These are phyloP conservation scores for Fusarium lyarnte DNA, from an alignment of 2,329 filamentous ascomycete genomes.

Conservation along the genomic window DNA sequence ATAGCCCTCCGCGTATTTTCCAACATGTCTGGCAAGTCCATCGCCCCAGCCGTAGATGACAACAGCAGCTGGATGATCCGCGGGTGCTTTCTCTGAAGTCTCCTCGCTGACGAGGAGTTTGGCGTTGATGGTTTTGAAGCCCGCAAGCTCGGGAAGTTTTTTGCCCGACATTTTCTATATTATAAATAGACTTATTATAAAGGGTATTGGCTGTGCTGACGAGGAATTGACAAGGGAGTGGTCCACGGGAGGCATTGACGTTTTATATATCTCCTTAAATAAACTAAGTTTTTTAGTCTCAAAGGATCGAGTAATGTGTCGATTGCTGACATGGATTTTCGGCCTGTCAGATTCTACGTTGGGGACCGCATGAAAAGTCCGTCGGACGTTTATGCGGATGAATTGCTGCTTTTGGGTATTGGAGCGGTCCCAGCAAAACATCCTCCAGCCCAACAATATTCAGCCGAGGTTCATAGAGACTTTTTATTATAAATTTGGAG, in stretches of 20 bases:
- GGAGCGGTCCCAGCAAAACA: constrained; percentile 11
- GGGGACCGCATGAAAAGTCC: constrained; percentile 10
- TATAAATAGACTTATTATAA: background rate
- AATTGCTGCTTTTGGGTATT: constrained; percentile 16
- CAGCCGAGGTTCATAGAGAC: background rate
- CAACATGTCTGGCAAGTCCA: constrained; percentile 61
- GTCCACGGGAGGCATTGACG: background rate
- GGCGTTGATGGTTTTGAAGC: constrained; percentile 58
- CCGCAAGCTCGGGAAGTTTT: constrained; percentile 40
- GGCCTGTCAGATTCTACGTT: constrained; percentile 8
- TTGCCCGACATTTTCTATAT: constrained; percentile 27
- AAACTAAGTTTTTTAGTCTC: background rate
- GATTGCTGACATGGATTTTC: background rate
- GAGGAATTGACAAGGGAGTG: background rate
- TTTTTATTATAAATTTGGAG: background rate
- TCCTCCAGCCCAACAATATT: constrained; percentile 10
- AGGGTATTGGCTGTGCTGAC: background rate
- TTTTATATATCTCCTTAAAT: constrained; percentile 3
- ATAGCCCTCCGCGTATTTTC: constrained; percentile 65
- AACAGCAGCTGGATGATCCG: constrained; percentile 55
- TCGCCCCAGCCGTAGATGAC: constrained; percentile 69
- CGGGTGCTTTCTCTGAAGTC: constrained; percentile 26
- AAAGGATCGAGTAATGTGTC: background rate
- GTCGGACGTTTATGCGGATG: constrained; percentile 8
- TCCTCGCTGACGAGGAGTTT: constrained; percentile 58